phyloP scores from a whole-genome alignment of 2,329 filamentous ascomycete species.

The Trichoderma asperellum region DNA sequence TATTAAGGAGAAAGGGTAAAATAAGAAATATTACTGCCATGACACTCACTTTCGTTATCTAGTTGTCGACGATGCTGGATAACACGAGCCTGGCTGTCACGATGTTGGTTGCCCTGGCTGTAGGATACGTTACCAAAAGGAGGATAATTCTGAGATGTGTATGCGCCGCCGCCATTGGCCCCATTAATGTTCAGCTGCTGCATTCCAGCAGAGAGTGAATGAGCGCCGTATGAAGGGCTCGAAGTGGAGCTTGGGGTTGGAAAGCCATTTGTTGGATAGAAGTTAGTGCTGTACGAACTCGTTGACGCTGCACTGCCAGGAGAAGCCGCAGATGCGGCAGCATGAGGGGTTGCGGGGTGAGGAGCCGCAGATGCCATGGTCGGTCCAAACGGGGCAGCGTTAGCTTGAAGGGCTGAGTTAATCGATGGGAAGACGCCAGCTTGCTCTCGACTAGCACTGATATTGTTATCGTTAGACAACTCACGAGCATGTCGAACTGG shows the following conservation, averaged over 20 bases:
- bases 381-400: conserved; percentile 77
- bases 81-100: conserved; percentile 76
- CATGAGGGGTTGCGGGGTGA: conserved; percentile 35
- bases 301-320: conserved; percentile 34
- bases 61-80: conserved; percentile 76
- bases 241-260: conserved; percentile 36
- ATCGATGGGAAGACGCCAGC: conserved; percentile 60
- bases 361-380: conserved; percentile 43
- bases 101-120: conserved; percentile 54
- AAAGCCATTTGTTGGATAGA: conserved; percentile 41
- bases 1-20: background rate
- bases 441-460: conserved; percentile 49
- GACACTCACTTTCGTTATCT: conserved; percentile 67
- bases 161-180: conserved; percentile 50
- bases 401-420: conserved; percentile 77
- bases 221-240: conserved; percentile 37
- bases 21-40: background rate
- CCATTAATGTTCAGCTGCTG: conserved; percentile 64
- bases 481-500: conserved; percentile 74
- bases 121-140: conserved; percentile 58
- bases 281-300: conserved; percentile 40
- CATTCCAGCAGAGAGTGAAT: conserved; percentile 69
- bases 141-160: conserved; percentile 61
- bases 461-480: conserved; percentile 57
- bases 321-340: conserved; percentile 36